phyloP scores from a whole-genome alignment of 1,139 yeast species.

The Kurtzmaniella natalensis region DNA sequence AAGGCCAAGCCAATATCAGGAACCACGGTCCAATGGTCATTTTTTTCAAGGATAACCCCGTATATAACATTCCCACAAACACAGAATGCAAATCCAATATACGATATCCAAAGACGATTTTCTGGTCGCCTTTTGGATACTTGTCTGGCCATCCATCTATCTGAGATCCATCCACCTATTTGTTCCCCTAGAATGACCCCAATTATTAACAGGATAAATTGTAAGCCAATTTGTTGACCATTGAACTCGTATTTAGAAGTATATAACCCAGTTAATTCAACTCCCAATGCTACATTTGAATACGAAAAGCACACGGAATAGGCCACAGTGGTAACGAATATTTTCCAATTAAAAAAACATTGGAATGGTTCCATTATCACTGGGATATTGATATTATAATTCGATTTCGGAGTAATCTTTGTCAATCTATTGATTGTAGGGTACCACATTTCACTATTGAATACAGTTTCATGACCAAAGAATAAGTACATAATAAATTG shows the following conservation, averaged over 20 bases:
- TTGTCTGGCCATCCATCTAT: slow-evolving; percentile 12
- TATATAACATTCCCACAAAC: slow-evolving; percentile 15
- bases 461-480: slow-evolving; percentile 17
- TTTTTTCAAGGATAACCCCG: slow-evolving; percentile 13
- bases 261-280: slow-evolving; percentile 16
- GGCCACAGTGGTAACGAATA: slow-evolving; percentile 15
- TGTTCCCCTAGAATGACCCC: slow-evolving; percentile 18
- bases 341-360: slow-evolving; percentile 10
- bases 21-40: slow-evolving; percentile 12
- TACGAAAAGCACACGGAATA: slow-evolving; percentile 15
- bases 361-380: slow-evolving; percentile 12
- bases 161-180: slow-evolving; percentile 17
- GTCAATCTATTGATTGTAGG: slow-evolving; percentile 9
- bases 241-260: slow-evolving; percentile 14
- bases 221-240: slow-evolving; percentile 18
- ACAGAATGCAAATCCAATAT: slow-evolving; percentile 15
- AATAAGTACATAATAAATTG: slow-evolving; percentile 14
- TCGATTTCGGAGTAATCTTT: slow-evolving; percentile 7
- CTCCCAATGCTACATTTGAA: slow-evolving; percentile 18
- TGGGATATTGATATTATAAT: slow-evolving; percentile 6
- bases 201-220: slow-evolving; percentile 15
- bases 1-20: slow-evolving; percentile 17
- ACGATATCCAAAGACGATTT: slow-evolving; percentile 16
- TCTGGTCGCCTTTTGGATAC: slow-evolving; percentile 4
- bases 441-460: slow-evolving; percentile 10